phyloP scores from a whole-genome alignment of 2,329 filamentous ascomycete species.

The Colletotrichum endophyticum region DNA sequence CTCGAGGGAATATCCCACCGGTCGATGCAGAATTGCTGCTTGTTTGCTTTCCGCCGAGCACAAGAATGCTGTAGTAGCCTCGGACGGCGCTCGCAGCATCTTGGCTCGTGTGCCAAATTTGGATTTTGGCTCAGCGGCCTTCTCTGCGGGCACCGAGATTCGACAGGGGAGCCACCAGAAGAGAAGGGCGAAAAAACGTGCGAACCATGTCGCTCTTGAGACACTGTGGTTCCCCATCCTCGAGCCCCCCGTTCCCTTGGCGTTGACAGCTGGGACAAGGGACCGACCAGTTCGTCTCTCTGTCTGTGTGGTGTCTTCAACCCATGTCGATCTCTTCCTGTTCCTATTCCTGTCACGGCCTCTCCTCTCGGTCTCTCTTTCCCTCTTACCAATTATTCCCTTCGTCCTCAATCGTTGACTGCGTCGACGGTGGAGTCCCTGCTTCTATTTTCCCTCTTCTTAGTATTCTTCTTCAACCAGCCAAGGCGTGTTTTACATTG shows the following conservation, averaged over 20 bases:
- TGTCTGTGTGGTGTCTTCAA: background rate
- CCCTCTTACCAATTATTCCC: background rate
- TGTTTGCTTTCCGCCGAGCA: background rate
- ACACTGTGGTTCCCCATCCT: conserved; percentile 9
- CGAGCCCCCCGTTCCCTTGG: conserved; percentile 1
- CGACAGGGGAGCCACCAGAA: background rate
- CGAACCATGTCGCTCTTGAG: conserved; percentile 11
- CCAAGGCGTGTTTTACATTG: conserved; percentile 6
- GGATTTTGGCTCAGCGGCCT: conserved; percentile 9
- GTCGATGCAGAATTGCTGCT: background rate
- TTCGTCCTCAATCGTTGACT: conserved; percentile 12
- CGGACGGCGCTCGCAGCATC: background rate
- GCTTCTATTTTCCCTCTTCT: background rate
- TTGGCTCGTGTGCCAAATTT: background rate
- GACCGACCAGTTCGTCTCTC: conserved; percentile 4
- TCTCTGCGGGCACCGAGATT: background rate
- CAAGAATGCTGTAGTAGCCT: background rate
- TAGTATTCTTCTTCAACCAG: background rate
- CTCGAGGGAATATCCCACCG: background rate
- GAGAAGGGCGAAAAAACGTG: background rate
- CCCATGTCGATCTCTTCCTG: background rate
- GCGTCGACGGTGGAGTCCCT: conserved; percentile 13
- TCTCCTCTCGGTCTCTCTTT: background rate
- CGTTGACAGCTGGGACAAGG: conserved; percentile 10
- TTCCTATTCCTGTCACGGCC: conserved; percentile 5